Percentiles rank a stretch among this genome's conserved stretches.
Evolutionary conservation across 2,329 filamentous ascomycete genomes (phyloP).

Genomic region (Sordariomycetes sp.): DNA sequence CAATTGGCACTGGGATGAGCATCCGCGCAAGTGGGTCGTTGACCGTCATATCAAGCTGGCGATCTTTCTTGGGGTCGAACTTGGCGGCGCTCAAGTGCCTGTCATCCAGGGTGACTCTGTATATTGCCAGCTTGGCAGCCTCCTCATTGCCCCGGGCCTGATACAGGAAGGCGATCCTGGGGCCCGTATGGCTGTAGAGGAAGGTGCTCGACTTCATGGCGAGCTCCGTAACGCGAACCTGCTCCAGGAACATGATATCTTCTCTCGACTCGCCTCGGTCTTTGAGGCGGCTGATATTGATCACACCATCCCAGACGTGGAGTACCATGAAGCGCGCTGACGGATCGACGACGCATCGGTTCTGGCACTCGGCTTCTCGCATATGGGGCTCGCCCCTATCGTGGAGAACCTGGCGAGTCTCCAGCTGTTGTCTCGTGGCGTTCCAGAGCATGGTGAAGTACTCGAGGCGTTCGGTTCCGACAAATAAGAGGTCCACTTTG

Average conservation of each 20-base stretch:
- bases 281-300: conserved; percentile 43
- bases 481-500: conserved; percentile 73
- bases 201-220: conserved; percentile 49
- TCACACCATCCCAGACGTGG: conserved; percentile 49
- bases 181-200: conserved; percentile 45
- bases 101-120: conserved; percentile 48
- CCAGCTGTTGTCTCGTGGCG: conserved; percentile 34
- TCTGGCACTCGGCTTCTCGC: conserved; percentile 72
- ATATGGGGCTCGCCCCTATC: conserved; percentile 49
- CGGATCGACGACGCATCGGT: conserved; percentile 76
- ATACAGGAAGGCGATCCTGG: conserved; percentile 47
- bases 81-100: conserved; percentile 39
- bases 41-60: conserved; percentile 42
- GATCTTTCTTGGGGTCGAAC: conserved; percentile 47
- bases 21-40: conserved; percentile 46
- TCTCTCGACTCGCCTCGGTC: conserved; percentile 11
- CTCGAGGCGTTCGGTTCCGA: conserved; percentile 80
- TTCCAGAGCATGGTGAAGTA: conserved; percentile 92
- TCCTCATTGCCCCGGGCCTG: conserved; percentile 39
- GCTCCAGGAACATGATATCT: conserved; percentile 26
- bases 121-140: conserved; percentile 46
- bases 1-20: conserved; percentile 50
- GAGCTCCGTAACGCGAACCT: conserved; percentile 46
- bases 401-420: conserved; percentile 38
- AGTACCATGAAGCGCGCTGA: conserved; percentile 51